These are phyloP conservation scores for Dryadomyces quercus-mongolicae DNA, from an alignment of 2,329 filamentous ascomycete genomes.

Conservation along the genomic window DNA sequence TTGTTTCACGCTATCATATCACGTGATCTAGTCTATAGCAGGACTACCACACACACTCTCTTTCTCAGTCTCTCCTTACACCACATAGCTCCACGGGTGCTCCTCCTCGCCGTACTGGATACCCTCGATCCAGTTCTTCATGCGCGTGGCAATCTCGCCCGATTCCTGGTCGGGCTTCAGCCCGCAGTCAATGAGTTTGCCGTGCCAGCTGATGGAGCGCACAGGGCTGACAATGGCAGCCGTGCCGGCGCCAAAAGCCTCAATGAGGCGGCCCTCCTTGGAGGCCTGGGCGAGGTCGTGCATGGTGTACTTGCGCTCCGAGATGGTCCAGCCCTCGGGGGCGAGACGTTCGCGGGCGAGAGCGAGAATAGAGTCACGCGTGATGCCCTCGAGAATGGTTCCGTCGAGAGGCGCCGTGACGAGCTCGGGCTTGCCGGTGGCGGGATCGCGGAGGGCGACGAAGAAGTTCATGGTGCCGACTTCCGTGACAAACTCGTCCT, in stretches of 20 bases:
- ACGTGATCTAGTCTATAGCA: neutral
- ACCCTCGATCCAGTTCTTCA: slow-evolving; percentile 94
- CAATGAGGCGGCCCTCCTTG: slow-evolving; percentile 72
- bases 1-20: neutral
- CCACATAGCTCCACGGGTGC: slow-evolving; percentile 73
- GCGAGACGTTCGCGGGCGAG: slow-evolving; percentile 74
- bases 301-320: slow-evolving; percentile 90
- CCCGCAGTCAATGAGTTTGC: slow-evolving; percentile 69
- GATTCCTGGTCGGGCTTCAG: slow-evolving; percentile 72
- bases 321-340: slow-evolving; percentile 78
- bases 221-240: slow-evolving; percentile 90
- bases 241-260: slow-evolving; percentile 89
- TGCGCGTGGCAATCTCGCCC: slow-evolving; percentile 68
- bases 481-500: slow-evolving; percentile 92
- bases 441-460: slow-evolving; percentile 69
- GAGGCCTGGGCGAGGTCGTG: slow-evolving; percentile 69
- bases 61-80: too few species aligned
- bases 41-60: too few species aligned
- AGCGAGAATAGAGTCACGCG: slow-evolving; percentile 76
- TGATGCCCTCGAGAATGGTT: slow-evolving; percentile 92
- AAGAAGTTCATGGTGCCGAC: slow-evolving; percentile 99
- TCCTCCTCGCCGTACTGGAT: slow-evolving; percentile 92
- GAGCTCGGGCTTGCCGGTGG: slow-evolving; percentile 83
- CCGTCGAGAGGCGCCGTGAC: slow-evolving; percentile 93
- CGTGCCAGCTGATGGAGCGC: slow-evolving; percentile 80